Evolutionary conservation across 1,139 yeast genomes (phyloP), one percentile per base, ranked within the genome.

Genomic region (Suhomyces anneliseae): DNA sequence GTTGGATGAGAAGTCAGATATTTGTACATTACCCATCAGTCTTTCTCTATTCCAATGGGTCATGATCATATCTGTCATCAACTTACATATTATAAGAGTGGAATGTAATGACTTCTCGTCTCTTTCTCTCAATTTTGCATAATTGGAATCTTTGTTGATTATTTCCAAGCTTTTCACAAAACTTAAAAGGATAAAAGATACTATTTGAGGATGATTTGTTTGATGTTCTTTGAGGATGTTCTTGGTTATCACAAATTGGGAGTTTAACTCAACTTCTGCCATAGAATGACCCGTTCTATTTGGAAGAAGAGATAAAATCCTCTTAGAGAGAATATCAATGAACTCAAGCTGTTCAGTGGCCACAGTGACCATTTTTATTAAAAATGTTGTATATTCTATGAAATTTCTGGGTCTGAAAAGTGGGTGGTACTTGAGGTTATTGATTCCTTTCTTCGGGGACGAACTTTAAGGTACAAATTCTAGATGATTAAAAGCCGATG

Each of bases 191-290:
- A 68, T 58, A 37, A 60, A 54, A 6, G 65, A 51, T 24, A 64
- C 58, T 44, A 61, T 59, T 14, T 52, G 31, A 43, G 58, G 57
- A 42, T 52, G 46, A 38, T 50, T 54, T 24, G 51, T 49, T 26
- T 55, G 57, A 42, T 57, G 61, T 27, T 60, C 60, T 27, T 68
- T 49, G 37, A 74, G 57, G 32, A 74, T 58, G 29, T 62, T 57
- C 42, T 64, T 67, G 15, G 78, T 67, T 27, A 61, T 54, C 12
- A 66, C 49, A 50, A 65, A 74, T 53, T 73, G 79, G 7, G 75
- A 73, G 48, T 73, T 72, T 39, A 73, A 58, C 56, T 74, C 79
- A 8, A 74, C 74, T 50, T 74, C 79, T n/a, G 67, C 66, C n/a
- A 70, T 53, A 5, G 72, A 57, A 50, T 68, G 65, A 8, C 78